These are phyloP conservation scores for Diatrype stigma DNA, from an alignment of 2,329 filamentous ascomycete species.

Conservation along the genomic window DNA sequence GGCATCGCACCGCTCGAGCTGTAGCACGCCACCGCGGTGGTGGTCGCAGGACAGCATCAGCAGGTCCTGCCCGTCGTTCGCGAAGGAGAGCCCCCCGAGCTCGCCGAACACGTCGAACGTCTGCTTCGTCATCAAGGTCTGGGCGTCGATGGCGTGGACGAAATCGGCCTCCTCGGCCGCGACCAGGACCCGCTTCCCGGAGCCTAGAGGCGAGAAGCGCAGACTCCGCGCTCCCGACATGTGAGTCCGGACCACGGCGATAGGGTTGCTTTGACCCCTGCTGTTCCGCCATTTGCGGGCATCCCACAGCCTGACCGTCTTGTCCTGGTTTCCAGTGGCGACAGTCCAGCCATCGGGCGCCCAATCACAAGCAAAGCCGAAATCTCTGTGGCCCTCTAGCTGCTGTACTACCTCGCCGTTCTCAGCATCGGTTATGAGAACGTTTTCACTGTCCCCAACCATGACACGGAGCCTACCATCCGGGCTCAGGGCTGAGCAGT, in stretches of 20 bases:
- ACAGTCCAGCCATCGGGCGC: conserved; percentile 71
- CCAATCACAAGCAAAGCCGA: conserved; percentile 76
- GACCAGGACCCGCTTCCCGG: conserved; percentile 62
- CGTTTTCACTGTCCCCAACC: conserved; percentile 64
- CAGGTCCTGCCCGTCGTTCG: conserved; percentile 64
- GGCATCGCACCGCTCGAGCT: conserved; percentile 49
- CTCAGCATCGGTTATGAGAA: conserved; percentile 66
- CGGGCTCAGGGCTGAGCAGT: conserved; percentile 69
- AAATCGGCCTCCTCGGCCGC: conserved; percentile 74
- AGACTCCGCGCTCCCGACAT: conserved; percentile 67
- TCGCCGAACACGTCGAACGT: conserved; percentile 72
- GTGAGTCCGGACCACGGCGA: conserved; percentile 56
- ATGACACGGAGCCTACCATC: conserved; percentile 67
- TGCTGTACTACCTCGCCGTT: conserved; percentile 54
- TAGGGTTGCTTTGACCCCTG: conserved; percentile 41
- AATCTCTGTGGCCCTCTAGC: conserved; percentile 64
- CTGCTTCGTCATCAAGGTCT: conserved; percentile 62
- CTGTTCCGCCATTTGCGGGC: conserved; percentile 62
- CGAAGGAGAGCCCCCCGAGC: conserved; percentile 64
- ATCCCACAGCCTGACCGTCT: conserved; percentile 70
- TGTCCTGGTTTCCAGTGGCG: conserved; percentile 75
- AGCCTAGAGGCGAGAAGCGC: conserved; percentile 67
- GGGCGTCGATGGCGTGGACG: conserved; percentile 66
- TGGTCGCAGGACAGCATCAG: conserved; percentile 64
- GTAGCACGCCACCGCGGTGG: conserved; percentile 62